Evolutionary conservation across 352 stramenopile species (phyloP), one percentile per base, ranked within the genome.

Genomic region (Globisporangium okanoganense): DNA sequence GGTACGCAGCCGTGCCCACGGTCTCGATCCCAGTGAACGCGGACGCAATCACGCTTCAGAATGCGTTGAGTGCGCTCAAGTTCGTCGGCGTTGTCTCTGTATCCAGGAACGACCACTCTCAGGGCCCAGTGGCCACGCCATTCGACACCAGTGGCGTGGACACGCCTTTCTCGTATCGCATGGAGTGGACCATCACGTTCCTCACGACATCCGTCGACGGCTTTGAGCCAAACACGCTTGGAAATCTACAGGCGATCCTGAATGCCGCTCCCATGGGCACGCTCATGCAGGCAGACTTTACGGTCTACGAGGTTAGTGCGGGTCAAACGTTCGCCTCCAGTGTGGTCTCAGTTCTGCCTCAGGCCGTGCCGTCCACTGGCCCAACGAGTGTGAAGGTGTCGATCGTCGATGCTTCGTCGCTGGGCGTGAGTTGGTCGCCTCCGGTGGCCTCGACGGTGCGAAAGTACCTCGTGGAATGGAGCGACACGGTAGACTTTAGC

Each of bases 161-260:
- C 35, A 87, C 76, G 1, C 58, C 59, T 1, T 63, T 40, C 1
- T 61, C 72, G 3, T 83, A 90, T 18, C 60, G 72, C 8, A 31
- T 94, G n/a, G 66, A 78, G 36, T 96, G 81, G 82, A 87, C 71
- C 18, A 90, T 96, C 36, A 94, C 82, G 8, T 96, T 95, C 63
- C 64, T 64, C n/a, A 69, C 67, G 0, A 33, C 67, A 13, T 88
- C 80, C 0, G 58, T 70, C 6, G 79, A 88, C 45, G 72, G 76
- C 0, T 53, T 91, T 9, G 67, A 65, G 24, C 81, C 78, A 36
- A 85, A 75, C 47, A 49, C 70, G 36, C 76, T 85, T 13, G 88
- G 85, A 0, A 48, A 56, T 0, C 65, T 93, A 0, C 29, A 54
- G 8, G 66, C 73, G 1, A 67, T 72, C 0, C 56, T 81, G 2